Base-by-base conservation (phyloP, 2,329 filamentous ascomycete genomes). In the Cercospora sesami region DNA sequence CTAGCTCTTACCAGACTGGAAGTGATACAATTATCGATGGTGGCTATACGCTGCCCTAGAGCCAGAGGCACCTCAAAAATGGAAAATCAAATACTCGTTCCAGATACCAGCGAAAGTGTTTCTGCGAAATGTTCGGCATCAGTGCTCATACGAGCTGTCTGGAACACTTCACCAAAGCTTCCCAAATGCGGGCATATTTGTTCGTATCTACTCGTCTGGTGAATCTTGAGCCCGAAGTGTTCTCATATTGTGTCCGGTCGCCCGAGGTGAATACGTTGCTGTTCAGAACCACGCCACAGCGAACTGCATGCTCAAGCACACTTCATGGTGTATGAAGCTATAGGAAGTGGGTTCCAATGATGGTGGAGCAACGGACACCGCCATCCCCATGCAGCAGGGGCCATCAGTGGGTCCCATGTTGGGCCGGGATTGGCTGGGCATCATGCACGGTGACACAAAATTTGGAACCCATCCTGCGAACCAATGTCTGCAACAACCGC, bases 1-100 rank as follows among this genome's bases (percentile, higher is more conserved):
- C 77, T 1, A 71, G 66, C 8, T 72, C 70, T 6, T 79, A 78
- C 53, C 72, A 74, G 71, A 79, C 77, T 12, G 77, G 76, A 5
- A 75, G 72, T 51, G 76, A 79, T 68, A 69, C 71, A 1, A 68
- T 79, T 14, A 76, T 79, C 58, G 77, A 79, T 67, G 77, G 77
- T 26, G 77, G 76, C 1, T 79, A 79, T 64, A 73, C 74, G 2
- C 68, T 82, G 55, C 79, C 80, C 8, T 58, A 42, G 45, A 60
- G n/a, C 16, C 45, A 51, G 21, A 51, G 21, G 1, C 18, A 23
- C 10, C 6, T 51, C 21, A 26, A 1, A 7, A 51, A 51, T 23
- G 5, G 6, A 26, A 23, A 16, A 23, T 26, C 5, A 18, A 7
- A 51, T 51, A 14, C 30, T 23, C 18, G 30, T 10, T 18, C 53